Evolutionary conservation across 1,284 basidiomycete genomes (phyloP), one percentile per base, ranked within the genome.

Genomic region (Tilletia caries): DNA sequence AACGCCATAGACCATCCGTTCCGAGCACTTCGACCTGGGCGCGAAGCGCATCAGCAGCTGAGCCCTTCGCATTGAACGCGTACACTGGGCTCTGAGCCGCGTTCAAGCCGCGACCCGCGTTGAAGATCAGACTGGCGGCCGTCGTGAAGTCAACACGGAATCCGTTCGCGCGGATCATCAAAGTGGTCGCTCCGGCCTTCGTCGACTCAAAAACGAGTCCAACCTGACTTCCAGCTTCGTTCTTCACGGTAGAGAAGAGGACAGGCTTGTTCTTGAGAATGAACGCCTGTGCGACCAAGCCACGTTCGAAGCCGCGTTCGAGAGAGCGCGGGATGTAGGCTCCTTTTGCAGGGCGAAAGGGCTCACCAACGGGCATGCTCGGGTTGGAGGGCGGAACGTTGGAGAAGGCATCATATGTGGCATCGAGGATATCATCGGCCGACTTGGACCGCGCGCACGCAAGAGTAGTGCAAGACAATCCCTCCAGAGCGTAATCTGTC

Each of bases 1-100:
- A 80, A 50, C 70, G 68, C 66, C 75, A 80, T 48, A 72, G 66
- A 1, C 78, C 77, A 37, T 80, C 77, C 0, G 76, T 76, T 3
- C 68, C 67, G 23, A 75, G 13, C 0, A 54, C 32, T 52, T 79
- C 78, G 54, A 77, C 54, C 48, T 69, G 70, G 3, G 37, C 33
- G 0, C 78, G 64, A 1, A 78, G 69, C 0, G 70, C 68, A 60
- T 79, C 78, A 25, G 65, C 13, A 0, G 37, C 43, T 5, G 70
- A 37, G 1, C 29, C 13, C 32, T 27, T 62, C 3, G 58, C 32
- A n/a, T 62, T 62, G 29, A 62, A 62, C 29, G 18, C 32, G 33
- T 62, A 62, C 58, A 62, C 58, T 8, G 27, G 27, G 29, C 8
- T 18, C 18, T n/a, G 27, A 25, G 58, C 58, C 12, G 58, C 58